Base-by-base conservation (phyloP, 2,329 filamentous ascomycete genomes). In the Aspergillus sojae region DNA sequence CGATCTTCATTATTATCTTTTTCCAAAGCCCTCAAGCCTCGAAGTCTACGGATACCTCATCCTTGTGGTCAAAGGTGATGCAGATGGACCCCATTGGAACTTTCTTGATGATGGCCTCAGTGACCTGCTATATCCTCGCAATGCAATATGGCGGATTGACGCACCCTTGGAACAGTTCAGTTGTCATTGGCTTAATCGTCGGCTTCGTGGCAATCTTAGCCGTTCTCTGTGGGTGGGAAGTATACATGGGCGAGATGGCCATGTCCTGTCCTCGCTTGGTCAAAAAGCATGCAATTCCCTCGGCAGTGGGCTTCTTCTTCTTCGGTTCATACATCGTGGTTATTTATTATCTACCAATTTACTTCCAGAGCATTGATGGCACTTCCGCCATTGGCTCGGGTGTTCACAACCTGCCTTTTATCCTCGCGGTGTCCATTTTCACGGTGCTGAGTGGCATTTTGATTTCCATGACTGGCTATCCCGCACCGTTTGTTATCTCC, bases 1-100 rank as follows among this genome's bases (percentile, higher is more conserved):
- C 84, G 45, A 79, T 85, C 66, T 70, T 83, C 70, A 71, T 86
- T 68, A 79, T 82, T 68, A 77, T 85, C 66, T 70, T 79, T 46
- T 77, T 81, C 59, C 73, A 73, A 69, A 77, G 68, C 65, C 50
- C 50, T 0, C 10, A 7, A 1, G 50, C 64, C 69, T 34, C 41
- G 1, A 56, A 53, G 28, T 16, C 19, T 3, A 26, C 19, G 4
- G 19, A 21, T 1, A 65, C 78, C 64, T 69, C 78, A 30, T 14
- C 34, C 11, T 70, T 81, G 57, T 16, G 74, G 30, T 61, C 71
- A 41, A 79, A 82, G 14, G 50, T 86, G 34, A 70, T 77, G 5
- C 72, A 75, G 45, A 68, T 80, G 23, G 78, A 80, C 60, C 68
- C 74, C 2, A 62, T 76, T 16, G 79, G 79, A 0, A 72, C 66